phyloP scores from a whole-genome alignment of 306 rosid species.

The Cucurbita argyrosperma region DNA sequence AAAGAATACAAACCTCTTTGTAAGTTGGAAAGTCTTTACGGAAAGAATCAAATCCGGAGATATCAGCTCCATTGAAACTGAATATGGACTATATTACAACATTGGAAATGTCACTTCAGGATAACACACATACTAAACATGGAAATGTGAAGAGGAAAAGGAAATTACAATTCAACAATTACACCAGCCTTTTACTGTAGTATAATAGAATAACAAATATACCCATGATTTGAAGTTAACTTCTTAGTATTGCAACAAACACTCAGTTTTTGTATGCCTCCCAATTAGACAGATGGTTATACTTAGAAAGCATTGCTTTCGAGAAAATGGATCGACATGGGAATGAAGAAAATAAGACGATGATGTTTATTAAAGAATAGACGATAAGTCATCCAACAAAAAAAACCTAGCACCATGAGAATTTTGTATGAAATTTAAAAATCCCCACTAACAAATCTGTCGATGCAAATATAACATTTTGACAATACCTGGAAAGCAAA shows the following conservation, averaged over 20 bases:
- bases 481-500: neutral
- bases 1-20: constrained; percentile 57
- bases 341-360: neutral
- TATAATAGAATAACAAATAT: neutral
- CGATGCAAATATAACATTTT: neutral
- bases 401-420: neutral
- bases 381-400: neutral
- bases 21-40: constrained; percentile 62
- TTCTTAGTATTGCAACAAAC: neutral
- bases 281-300: neutral
- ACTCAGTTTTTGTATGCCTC: neutral
- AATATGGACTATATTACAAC: constrained; percentile 66
- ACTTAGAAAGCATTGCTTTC: neutral
- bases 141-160: neutral
- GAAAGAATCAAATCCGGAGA: constrained; percentile 77
- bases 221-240: neutral
- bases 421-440: neutral
- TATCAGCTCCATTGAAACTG: constrained; percentile 93
- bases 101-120: constrained; percentile 12
- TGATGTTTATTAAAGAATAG: neutral
- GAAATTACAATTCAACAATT: neutral
- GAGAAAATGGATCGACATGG: neutral
- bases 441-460: neutral
- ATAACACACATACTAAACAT: neutral
- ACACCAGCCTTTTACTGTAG: neutral